These are phyloP conservation scores for Sporothrix dimorphospora DNA, from an alignment of 2,329 filamentous ascomycete genomes.

Conservation along the genomic window DNA sequence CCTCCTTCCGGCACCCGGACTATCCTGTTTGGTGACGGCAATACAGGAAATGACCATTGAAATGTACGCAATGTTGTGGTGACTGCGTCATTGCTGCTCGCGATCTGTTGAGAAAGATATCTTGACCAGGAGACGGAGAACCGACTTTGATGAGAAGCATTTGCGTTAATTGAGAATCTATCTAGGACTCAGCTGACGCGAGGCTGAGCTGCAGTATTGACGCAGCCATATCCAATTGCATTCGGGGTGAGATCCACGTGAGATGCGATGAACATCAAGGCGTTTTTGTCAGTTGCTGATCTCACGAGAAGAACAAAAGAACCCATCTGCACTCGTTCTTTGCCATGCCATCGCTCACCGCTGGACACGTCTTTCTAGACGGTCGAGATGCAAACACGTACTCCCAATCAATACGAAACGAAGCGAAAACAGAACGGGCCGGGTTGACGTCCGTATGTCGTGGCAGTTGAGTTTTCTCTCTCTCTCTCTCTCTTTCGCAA, in stretches of 20 bases:
- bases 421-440: neutral
- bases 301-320: neutral
- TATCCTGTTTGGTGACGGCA: too few species aligned
- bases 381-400: neutral
- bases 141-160: too few species aligned
- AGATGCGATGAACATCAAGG: neutral
- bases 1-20: too few species aligned
- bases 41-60: too few species aligned
- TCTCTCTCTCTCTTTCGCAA: neutral
- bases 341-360: too few species aligned
- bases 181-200: constrained; percentile 6
- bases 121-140: too few species aligned
- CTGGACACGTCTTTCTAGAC: too few species aligned
- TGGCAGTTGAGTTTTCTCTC: neutral
- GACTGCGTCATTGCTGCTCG: too few species aligned
- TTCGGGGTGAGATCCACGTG: neutral
- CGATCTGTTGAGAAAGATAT: too few species aligned
- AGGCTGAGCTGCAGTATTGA: neutral
- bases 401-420: neutral
- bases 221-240: neutral
- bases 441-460: neutral
- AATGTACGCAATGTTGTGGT: too few species aligned
- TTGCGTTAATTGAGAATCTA: too few species aligned
- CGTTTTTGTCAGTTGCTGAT: neutral
- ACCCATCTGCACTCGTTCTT: neutral